phyloP scores from a whole-genome alignment of 768 basidiomycete genomes.

The Xerocomellus dryophilus region DNA sequence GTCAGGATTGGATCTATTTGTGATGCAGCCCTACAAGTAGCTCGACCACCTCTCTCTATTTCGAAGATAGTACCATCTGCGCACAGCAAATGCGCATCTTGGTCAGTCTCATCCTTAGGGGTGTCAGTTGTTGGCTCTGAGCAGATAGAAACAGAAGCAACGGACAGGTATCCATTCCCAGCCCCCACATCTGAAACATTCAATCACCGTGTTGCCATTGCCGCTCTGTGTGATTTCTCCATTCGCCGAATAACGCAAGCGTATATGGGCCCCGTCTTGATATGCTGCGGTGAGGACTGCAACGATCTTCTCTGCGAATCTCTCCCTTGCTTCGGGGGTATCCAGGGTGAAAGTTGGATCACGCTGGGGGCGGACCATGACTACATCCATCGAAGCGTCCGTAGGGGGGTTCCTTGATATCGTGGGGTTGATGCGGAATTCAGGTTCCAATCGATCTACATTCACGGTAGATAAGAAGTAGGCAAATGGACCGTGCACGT shows the following conservation, averaged over 20 bases:
- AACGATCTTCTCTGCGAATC: constrained; percentile 54
- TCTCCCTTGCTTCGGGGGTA: constrained; percentile 40
- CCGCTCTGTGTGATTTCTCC: constrained; percentile 43
- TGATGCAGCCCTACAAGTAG: constrained; percentile 44
- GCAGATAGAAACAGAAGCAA: constrained; percentile 10
- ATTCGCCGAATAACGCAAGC: constrained; percentile 49
- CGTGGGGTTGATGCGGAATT: constrained; percentile 75
- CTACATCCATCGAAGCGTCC: constrained; percentile 60
- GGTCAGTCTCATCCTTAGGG: constrained; percentile 55
- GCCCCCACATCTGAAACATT: constrained; percentile 72
- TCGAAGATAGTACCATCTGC: constrained; percentile 70
- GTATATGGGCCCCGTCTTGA: constrained; percentile 66
- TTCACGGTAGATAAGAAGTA: constrained; percentile 85
- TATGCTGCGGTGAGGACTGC: constrained; percentile 69
- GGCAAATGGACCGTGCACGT: constrained; percentile 71
- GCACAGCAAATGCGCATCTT: constrained; percentile 69
- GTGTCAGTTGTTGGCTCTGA: neutral
- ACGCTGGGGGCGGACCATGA: constrained; percentile 70
- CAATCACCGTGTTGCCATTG: constrained; percentile 57
- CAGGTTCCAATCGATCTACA: constrained; percentile 81
- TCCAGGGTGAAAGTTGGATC: constrained; percentile 48
- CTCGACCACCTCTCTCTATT: constrained; percentile 61
- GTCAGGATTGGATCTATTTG: constrained; percentile 30
- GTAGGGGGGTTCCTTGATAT: constrained; percentile 44
- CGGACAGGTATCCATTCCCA: constrained; percentile 89